Evolutionary conservation across 352 stramenopile species (phyloP), one percentile per base, ranked within the genome.

Genomic region (Peronospora tabacina): DNA sequence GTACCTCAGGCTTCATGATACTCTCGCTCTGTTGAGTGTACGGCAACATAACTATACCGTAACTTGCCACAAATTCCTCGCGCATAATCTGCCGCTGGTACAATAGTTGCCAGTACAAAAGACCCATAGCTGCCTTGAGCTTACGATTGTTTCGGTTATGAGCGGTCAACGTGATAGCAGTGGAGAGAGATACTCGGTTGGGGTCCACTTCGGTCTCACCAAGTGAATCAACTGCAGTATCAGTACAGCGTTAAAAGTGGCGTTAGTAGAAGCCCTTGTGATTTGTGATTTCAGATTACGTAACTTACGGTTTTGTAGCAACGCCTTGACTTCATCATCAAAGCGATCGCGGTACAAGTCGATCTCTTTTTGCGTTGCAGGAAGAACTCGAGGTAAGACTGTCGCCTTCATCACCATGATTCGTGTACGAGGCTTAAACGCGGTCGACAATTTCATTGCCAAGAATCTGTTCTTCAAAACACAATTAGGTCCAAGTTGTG

Each of bases 131-230:
- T 9, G 36, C 36, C 36, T 84, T 85, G 28, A 89, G 63, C n/a
- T 70, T 45, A 36, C 74, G 65, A 45, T 87, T 89, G 58, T 85
- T 89, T 51, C 64, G 55, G 46, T 87, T 80, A 63, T 89, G 78
- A 0, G 70, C 49, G 28, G 75, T 80, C 50, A 89, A 53, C 2
- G 61, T 74, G 10, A 85, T 64, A 7, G 37, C 70, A 5, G 73
- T 85, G 5, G 78, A 89, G 16, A 87, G 68, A 7, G 70, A 33
- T 3, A 85, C 58, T 41, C 64, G 78, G 42, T 58, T 76, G 5
- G 75, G 67, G 39, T 89, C 78, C 17, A 87, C 47, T 17, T 73
- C 61, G 3, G 58, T 72, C 2, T 19, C 56, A 3, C 68, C 52
- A 9, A 84, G 53, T 3, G 37, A 59, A 29, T 60, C 30, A 38